Evolutionary conservation across 164 flowering plant species (phyloP).

Genomic region (Cinnamomum micranthum): DNA sequence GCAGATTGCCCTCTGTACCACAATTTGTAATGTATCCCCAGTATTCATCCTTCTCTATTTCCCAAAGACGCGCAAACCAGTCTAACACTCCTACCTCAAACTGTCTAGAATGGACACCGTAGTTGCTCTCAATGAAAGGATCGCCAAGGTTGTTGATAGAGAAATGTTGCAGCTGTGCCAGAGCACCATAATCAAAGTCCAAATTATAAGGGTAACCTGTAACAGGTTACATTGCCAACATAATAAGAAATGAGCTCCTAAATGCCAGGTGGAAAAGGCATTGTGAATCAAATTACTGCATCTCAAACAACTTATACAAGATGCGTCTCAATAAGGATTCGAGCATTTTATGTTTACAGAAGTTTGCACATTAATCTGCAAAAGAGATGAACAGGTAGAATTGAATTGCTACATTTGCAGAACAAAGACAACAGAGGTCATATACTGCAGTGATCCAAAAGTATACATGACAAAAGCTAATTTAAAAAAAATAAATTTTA

Average conservation of each 20-base stretch:
- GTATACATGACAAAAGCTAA: no score
- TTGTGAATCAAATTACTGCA: neutral
- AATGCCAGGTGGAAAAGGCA: neutral
- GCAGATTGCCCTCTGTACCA: constrained; percentile 99
- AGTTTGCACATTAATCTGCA: no score
- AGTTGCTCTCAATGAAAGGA: constrained; percentile 98
- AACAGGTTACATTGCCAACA: constrained; percentile 6
- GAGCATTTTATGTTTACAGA: no score
- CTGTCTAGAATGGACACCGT: constrained; percentile 96
- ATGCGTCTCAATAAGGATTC: no score
- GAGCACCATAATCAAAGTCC: constrained; percentile 96
- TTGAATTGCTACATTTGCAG: no score
- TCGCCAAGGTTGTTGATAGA: constrained; percentile 97
- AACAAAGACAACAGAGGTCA: no score
- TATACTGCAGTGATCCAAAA: no score
- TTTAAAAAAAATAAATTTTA: no score
- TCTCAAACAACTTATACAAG: neutral
- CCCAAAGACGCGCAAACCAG: constrained; percentile 99
- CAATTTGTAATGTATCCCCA: constrained; percentile 99
- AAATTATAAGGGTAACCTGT: constrained; percentile 95
- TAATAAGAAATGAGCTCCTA: neutral
- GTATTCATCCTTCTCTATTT: constrained; percentile 80
- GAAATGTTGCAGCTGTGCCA: constrained; percentile 88
- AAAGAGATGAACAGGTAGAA: no score
- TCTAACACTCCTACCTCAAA: constrained; percentile 98